Base-by-base conservation (phyloP, 805 yeast species). In the Priceomyces castillae region DNA sequence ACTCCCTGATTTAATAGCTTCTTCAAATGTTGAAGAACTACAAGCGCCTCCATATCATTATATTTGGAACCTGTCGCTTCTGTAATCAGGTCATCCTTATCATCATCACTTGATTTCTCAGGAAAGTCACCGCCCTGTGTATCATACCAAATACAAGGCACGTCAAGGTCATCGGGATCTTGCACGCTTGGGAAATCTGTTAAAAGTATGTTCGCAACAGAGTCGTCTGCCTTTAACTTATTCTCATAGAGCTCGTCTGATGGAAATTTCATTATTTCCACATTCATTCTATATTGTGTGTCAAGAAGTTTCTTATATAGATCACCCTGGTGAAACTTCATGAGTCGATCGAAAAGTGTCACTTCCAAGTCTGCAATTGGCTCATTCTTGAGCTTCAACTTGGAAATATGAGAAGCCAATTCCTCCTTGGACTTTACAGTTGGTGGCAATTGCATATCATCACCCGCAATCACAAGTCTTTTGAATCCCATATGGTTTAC, bases 361-460 rank as follows among this genome's bases (percentile, higher is more conserved):
- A 64, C 65, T 41, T 80, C 82, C 37, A 92, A 66, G 26, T 68
- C 62, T 26, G 76, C 75, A 2, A 75, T 69, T 4, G 65, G 61
- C 22, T 4, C 56, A 50, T 52, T 73, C 40, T 39, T 71, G 63
- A 41, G 65, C 65, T 47, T 51, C 12, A 55, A 48, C 15, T 44
- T 42, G 17, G 41, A 22, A 14, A 45, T 35, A 14, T 46, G 41
- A 15, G 30, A 20, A 7, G 23, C 50, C 3, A 54, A 56, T 16
- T 56, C 60, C 33, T 61, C 64, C 15, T 53, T 52, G 0, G 84
- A 71, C 55, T 90, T 90, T 12, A 92, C 76, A 0, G 96, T 88
- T 2, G 99, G 97, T 0, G 98, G 92, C 25, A 92, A 69, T 62
- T 92, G 99, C 65, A 81, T 81, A 56, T 90, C 85, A 59, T 92